Evolutionary conservation across 108 stramenopile genomes (phyloP).

Genomic region (Fistulifera solaris): DNA sequence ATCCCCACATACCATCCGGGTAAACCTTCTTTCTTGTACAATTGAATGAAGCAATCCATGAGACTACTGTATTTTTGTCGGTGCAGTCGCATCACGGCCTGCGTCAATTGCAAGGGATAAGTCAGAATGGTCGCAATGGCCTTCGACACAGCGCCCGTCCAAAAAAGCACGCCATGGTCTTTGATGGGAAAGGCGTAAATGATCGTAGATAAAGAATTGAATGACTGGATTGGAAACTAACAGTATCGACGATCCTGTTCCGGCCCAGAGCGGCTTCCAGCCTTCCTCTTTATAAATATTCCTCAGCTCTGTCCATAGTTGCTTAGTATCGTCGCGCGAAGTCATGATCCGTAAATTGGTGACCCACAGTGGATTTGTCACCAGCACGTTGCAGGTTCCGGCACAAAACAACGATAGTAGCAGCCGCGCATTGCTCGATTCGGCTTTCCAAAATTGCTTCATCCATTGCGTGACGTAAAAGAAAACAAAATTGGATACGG

Average conservation of each 20-base stretch:
- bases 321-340: conserved; percentile 5
- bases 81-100: conserved; percentile 27
- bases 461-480: conserved; percentile 50
- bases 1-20: conserved; percentile 76
- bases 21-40: conserved; percentile 30
- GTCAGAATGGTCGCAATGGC: conserved; percentile 78
- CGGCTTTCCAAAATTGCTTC: conserved; percentile 24
- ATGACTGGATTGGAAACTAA: conserved; percentile 92
- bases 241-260: conserved; percentile 71
- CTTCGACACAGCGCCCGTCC: conserved; percentile 84
- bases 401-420: conserved; percentile 55
- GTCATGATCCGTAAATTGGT: conserved; percentile 63
- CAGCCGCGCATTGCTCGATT: conserved; percentile 11
- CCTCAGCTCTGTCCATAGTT: conserved; percentile 29
- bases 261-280: conserved; percentile 47
- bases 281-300: conserved; percentile 35
- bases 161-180: conserved; percentile 69
- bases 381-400: conserved; percentile 60
- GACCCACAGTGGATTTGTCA: conserved; percentile 84
- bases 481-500: conserved; percentile 62
- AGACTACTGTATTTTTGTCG: conserved; percentile 41
- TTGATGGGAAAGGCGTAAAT: conserved; percentile 36
- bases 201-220: conserved; percentile 86
- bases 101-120: conserved; percentile 84
- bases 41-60: conserved; percentile 51